Evolutionary conservation across 2,329 filamentous ascomycete genomes (phyloP).

Genomic region (Penicillium expansum): DNA sequence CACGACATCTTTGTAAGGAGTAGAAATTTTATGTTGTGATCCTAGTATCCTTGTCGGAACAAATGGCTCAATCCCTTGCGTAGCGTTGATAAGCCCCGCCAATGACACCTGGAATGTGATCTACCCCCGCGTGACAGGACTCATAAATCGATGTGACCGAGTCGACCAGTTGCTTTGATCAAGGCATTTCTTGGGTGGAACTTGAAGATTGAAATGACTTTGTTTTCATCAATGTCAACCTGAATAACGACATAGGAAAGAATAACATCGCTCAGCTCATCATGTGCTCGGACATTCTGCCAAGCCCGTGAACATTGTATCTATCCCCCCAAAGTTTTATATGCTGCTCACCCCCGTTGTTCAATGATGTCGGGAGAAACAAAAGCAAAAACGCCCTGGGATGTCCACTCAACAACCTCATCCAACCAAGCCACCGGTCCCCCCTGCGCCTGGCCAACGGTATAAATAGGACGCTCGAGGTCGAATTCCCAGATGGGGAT

Average conservation of each 20-base stretch:
- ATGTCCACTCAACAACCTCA: background rate
- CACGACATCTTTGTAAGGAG: background rate
- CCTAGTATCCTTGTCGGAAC: background rate
- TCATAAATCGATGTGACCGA: background rate
- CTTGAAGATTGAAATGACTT: too few relatives aligned
- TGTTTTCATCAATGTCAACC: background rate
- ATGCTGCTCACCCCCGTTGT: background rate
- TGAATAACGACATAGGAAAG: background rate
- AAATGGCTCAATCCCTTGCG: background rate
- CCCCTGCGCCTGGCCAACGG: background rate
- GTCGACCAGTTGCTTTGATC: background rate
- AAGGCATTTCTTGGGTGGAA: background rate
- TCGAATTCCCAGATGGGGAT: constrained; percentile 1
- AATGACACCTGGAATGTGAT: background rate
- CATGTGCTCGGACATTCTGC: background rate
- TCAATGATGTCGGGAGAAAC: background rate
- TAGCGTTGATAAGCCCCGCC: background rate
- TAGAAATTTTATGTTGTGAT: background rate
- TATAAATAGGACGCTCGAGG: background rate
- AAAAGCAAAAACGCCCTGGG: background rate
- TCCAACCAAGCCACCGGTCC: background rate
- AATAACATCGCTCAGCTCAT: background rate
- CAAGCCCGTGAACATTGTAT: background rate
- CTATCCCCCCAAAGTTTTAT: background rate
- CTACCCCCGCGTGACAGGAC: background rate